These are phyloP conservation scores for Pseudoscleropodium purum DNA, from an alignment of 225 moss, liverwort and hornwort genomes.

Conservation along the genomic window DNA sequence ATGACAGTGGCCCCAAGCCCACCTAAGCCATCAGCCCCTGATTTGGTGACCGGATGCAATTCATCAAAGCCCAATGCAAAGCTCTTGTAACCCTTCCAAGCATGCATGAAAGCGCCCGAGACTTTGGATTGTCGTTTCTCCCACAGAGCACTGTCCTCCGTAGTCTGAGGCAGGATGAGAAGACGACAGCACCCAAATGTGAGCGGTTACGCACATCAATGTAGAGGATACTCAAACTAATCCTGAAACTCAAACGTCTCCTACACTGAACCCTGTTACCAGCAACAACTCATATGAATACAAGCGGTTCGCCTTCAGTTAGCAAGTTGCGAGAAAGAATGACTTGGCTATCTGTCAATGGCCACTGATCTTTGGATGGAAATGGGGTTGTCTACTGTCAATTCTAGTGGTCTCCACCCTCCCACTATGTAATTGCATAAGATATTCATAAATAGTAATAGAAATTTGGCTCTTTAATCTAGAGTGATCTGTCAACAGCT, in stretches of 20 bases:
- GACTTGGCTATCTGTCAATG: background rate
- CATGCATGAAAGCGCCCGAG: constrained; percentile 67
- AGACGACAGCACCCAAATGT: background rate
- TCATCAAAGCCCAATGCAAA: constrained; percentile 84
- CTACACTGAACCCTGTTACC: background rate
- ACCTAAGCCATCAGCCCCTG: constrained; percentile 72
- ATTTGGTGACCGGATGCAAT: constrained; percentile 53
- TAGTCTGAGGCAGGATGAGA: constrained; percentile 15
- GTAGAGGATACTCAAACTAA: background rate
- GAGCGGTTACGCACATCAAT: background rate
- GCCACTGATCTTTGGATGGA: background rate
- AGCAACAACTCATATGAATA: background rate
- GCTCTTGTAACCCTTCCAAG: constrained; percentile 83
- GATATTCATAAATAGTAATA: background rate
- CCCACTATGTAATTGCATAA: background rate
- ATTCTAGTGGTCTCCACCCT: background rate
- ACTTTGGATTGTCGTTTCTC: constrained; percentile 59
- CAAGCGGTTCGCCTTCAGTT: background rate
- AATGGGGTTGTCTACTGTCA: background rate
- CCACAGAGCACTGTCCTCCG: constrained; percentile 48
- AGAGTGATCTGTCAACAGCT: background rate
- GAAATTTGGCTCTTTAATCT: background rate
- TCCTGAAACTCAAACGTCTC: background rate
- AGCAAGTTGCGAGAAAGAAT: background rate
- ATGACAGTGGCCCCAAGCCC: constrained; percentile 90